Base-by-base conservation (phyloP, 2,329 filamentous ascomycete genomes). In the Alternaria sp. region DNA sequence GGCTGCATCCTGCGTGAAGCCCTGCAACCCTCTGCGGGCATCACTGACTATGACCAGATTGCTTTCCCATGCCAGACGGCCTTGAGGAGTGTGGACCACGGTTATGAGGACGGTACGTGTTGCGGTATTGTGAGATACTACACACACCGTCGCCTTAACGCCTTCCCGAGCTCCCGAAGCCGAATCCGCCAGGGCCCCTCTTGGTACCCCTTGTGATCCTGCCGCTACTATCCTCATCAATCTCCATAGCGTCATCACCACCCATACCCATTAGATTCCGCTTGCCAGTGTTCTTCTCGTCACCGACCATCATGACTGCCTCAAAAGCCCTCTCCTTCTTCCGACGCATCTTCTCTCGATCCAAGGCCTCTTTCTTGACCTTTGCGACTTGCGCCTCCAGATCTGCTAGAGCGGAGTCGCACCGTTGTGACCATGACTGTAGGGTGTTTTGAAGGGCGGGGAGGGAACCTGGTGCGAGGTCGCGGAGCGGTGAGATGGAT, bases 401-500 rank as follows among this genome's bases (percentile, higher is more conserved):
- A 28, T 91, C 91, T 0, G 81, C 82, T 3, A 97, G 88, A 2
- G 93, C 92, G 4, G 84, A 82, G 6, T 88, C 87, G 83, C 95
- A 98, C 62, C 94, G 89, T n/a, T 81, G 83, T 56, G 91, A 89
- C 95, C 95, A 99, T 59, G 86, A 86, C 28, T 86, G 84, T 11
- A 99, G 86, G 12, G 89, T 87, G 4, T 82, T 78, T 26, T 93
- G 86, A 82, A 97, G 90, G 1, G 82, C 80, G 0, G 89, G 87
- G 12, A 97, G 86, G 60, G 90, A 88, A 61, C 88, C 88, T 0
- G 94, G 93, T 1, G 88, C 87, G 2, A 97, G 87, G 78, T 99
- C 96, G 20, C 96, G 93, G 2, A 97, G 87, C 0, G 96, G 92
- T 0, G 94, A 89, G 30, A 97, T 89, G 64, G 92, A 90, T 55